phyloP scores from a whole-genome alignment of 371 early-diverging fungal species.

The Ordospora pajunii region DNA sequence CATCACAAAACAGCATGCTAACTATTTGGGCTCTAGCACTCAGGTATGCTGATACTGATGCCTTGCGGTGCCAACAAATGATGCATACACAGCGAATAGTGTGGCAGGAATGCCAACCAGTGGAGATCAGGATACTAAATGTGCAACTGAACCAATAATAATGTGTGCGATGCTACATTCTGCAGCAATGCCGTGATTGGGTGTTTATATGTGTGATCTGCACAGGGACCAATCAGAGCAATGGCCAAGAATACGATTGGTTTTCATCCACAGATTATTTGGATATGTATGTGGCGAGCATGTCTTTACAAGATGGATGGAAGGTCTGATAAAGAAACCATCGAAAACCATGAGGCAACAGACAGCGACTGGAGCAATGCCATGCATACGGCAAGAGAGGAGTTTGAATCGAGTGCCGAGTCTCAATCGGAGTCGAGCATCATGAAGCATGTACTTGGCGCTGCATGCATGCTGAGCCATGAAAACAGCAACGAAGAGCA shows the following conservation, averaged over 20 bases:
- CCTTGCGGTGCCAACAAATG: too few species aligned
- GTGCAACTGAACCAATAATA: background rate
- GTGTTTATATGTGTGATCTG: background rate
- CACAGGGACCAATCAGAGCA: background rate
- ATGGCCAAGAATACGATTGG: background rate
- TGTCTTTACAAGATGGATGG: background rate
- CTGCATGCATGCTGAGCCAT: slow-evolving; percentile 4
- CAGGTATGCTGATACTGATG: too few species aligned
- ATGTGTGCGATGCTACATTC: background rate
- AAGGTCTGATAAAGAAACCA: background rate
- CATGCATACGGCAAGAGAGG: too few species aligned
- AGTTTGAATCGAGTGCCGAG: too few species aligned
- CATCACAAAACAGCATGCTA: background rate
- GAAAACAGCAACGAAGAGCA: background rate
- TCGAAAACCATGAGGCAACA: too few species aligned
- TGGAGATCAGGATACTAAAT: background rate
- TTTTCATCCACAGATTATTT: background rate
- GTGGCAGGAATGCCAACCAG: too few species aligned
- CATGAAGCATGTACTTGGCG: slow-evolving; percentile 9
- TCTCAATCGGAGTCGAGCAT: background rate
- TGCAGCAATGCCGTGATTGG: background rate
- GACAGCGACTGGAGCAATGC: too few species aligned
- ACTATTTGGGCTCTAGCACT: too few species aligned
- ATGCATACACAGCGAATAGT: too few species aligned
- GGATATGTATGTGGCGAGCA: background rate